phyloP scores from a whole-genome alignment of 805 yeast genomes.

The Pichia membranifaciens region DNA sequence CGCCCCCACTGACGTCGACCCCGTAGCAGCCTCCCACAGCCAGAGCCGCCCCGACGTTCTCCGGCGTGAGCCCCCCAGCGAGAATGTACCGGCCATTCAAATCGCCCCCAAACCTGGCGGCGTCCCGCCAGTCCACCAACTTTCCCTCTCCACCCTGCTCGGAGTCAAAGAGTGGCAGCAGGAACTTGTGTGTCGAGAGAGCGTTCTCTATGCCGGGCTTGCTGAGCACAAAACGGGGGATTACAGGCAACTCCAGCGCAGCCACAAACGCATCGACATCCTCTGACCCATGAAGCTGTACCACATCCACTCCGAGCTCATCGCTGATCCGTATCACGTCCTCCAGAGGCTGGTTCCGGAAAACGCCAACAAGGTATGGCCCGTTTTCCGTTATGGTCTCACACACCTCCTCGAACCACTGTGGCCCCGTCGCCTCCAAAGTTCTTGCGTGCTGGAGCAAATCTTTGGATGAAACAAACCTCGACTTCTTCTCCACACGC shows the following conservation, averaged over 20 bases:
- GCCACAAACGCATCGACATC: conserved; percentile 42
- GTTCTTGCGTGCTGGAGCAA: conserved; percentile 12
- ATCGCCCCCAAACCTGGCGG: conserved; percentile 33
- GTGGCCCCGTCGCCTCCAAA: conserved; percentile 24
- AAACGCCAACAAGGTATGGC: conserved; percentile 83
- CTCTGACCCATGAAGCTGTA: conserved; percentile 85
- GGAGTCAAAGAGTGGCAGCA: conserved; percentile 70
- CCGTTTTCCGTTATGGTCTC: conserved; percentile 35
- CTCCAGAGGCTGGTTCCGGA: conserved; percentile 69
- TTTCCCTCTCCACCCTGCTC: conserved; percentile 92
- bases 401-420: conserved; percentile 31
- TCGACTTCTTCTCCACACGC: conserved; percentile 18
- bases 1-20: conserved; percentile 94
- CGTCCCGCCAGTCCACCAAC: conserved; percentile 63
- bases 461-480: conserved; percentile 21
- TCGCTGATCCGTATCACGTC: conserved; percentile 45
- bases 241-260: conserved; percentile 47
- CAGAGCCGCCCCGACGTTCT: conserved; percentile 56
- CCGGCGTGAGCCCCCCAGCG: conserved; percentile 87
- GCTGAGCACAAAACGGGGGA: conserved; percentile 64
- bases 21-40: conserved; percentile 61
- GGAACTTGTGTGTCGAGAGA: conserved; percentile 32
- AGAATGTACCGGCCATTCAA: conserved; percentile 44
- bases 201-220: conserved; percentile 34
- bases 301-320: conserved; percentile 57